These are phyloP conservation scores for Aeschynomene evenia DNA, from an alignment of 306 rosid species.

Conservation along the genomic window DNA sequence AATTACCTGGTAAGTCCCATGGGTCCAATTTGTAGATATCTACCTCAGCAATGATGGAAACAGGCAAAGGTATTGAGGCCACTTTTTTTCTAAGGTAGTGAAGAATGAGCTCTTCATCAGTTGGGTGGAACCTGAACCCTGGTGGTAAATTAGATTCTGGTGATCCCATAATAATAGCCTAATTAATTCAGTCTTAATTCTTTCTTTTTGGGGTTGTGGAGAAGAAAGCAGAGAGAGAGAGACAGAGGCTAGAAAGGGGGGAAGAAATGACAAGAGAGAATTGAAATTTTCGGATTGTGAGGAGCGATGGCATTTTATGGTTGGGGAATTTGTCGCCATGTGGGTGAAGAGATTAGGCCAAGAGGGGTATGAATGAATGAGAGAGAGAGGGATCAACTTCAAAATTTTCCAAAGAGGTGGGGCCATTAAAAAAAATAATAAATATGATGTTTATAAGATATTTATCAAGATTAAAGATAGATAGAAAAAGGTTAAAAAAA, in stretches of 20 bases:
- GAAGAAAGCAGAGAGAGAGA: background rate
- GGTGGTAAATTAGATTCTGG: slow-evolving; percentile 49
- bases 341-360: slow-evolving; percentile 51
- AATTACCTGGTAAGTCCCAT: slow-evolving; percentile 55
- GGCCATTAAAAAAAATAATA: no score
- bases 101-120: slow-evolving; percentile 57
- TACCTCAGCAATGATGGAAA: slow-evolving; percentile 61
- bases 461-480: no score
- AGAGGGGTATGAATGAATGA: slow-evolving; percentile 36
- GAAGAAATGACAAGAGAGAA: slow-evolving; percentile 12
- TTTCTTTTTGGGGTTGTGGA: background rate
- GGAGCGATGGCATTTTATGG: slow-evolving; percentile 45
- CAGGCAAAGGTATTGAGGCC: slow-evolving; percentile 51
- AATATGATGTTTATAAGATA: no score
- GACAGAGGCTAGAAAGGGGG: background rate
- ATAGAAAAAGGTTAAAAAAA: slow-evolving; percentile 3
- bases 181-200: no score
- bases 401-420: slow-evolving; percentile 34
- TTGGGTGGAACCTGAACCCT: slow-evolving; percentile 62
- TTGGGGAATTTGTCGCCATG: slow-evolving; percentile 45
- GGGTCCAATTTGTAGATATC: slow-evolving; percentile 60
- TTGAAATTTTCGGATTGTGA: slow-evolving; percentile 43
- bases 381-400: slow-evolving; percentile 31
- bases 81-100: slow-evolving; percentile 49
- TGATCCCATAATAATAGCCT: slow-evolving; percentile 27